These are phyloP conservation scores for Ogataea parapolymorpha DNA, from an alignment of 805 yeast genomes.

Conservation along the genomic window DNA sequence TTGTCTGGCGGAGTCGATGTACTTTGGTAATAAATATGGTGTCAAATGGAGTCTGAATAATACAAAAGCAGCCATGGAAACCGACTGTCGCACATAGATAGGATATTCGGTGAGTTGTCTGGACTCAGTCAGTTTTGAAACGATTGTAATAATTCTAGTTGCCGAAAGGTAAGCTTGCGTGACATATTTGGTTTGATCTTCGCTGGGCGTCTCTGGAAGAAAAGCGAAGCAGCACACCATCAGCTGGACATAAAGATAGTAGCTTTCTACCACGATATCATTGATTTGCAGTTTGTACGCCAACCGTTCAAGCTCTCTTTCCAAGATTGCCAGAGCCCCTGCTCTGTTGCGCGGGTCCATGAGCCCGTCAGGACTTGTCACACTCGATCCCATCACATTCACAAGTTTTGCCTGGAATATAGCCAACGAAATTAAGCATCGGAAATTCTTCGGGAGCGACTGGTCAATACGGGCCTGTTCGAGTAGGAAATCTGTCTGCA, in stretches of 20 bases:
- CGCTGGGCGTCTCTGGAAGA: conserved; percentile 83
- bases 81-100: conserved; percentile 81
- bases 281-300: conserved; percentile 64
- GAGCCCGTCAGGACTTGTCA: conserved; percentile 82
- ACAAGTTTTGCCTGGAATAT: conserved; percentile 83
- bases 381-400: conserved; percentile 82
- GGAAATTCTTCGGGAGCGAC: conserved; percentile 62
- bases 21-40: conserved; percentile 66
- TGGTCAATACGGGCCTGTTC: conserved; percentile 73
- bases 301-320: conserved; percentile 71
- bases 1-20: conserved; percentile 85
- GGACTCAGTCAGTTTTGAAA: conserved; percentile 65
- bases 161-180: conserved; percentile 77
- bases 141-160: conserved; percentile 75
- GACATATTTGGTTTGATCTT: conserved; percentile 81
- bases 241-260: conserved; percentile 71
- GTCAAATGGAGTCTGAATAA: conserved; percentile 80
- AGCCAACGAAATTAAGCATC: conserved; percentile 69
- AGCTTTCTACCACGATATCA: conserved; percentile 69
- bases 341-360: conserved; percentile 81
- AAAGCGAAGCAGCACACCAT: conserved; percentile 89
- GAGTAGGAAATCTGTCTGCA: conserved; percentile 76
- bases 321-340: conserved; percentile 71
- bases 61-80: conserved; percentile 72
- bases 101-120: conserved; percentile 80